Conservation (phyloP, 176 grass and related monocot species). For the Musa schizocarpa region DNA sequence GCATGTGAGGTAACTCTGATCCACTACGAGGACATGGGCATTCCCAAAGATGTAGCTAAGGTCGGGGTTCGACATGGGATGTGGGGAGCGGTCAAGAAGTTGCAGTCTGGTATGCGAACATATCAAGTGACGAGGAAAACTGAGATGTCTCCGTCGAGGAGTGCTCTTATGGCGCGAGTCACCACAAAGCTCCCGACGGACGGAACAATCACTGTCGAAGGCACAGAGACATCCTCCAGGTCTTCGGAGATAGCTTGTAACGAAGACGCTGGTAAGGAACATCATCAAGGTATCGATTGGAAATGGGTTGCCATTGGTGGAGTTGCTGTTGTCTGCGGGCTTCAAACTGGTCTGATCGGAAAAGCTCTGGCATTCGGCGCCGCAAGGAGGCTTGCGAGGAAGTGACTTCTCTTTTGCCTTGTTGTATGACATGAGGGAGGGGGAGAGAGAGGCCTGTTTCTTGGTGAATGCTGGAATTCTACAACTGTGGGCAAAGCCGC, state of each 20-base stretch:
- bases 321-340: conserved; percentile 49
- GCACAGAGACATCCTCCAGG: conserved; percentile 1
- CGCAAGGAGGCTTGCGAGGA: conserved; percentile 54
- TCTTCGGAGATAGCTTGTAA: conserved; percentile 8
- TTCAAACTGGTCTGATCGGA: conserved; percentile 62
- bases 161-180: conserved; percentile 51
- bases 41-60: conserved; percentile 86
- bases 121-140: conserved; percentile 55
- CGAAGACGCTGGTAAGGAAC: conserved; percentile 16
- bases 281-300: conserved; percentile 63
- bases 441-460: no score
- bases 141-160: conserved; percentile 43
- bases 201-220: conserved; percentile 15
- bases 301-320: conserved; percentile 80
- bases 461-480: no score
- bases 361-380: conserved; percentile 61
- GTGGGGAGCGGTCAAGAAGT: conserved; percentile 93
- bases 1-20: conserved; percentile 90
- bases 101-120: conserved; percentile 74
- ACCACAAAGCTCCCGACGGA: conserved; percentile 38
- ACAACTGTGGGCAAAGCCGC: no score
- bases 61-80: conserved; percentile 80
- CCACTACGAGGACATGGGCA: conserved; percentile 96
- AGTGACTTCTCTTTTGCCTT: conserved; percentile 24
- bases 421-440: no score